Conservation (phyloP, 805 yeast species). For the Starmerella geochares region DNA sequence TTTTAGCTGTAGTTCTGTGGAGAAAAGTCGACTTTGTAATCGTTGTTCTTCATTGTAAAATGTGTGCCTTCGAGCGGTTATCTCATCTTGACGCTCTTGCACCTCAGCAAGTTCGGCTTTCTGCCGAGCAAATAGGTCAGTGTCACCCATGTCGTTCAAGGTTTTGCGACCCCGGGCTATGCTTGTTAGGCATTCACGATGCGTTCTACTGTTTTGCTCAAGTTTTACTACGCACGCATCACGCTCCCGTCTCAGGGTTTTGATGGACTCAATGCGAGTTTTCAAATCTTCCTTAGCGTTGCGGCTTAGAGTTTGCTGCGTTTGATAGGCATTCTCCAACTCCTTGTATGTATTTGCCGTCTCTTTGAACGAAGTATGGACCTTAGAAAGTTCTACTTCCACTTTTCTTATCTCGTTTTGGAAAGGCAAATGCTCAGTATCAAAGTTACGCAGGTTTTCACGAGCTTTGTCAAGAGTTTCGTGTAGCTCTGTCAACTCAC, state of each 20-base stretch:
- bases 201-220: neutral
- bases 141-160: slow-evolving; percentile 7
- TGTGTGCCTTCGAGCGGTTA: too few relatives aligned
- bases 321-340: neutral
- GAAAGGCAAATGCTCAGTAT: neutral
- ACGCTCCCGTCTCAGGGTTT: neutral
- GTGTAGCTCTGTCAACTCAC: neutral
- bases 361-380: too few relatives aligned
- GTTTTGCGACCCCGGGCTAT: neutral
- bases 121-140: neutral
- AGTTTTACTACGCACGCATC: neutral
- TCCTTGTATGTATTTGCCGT: neutral
- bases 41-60: neutral
- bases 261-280: neutral
- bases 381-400: too few relatives aligned
- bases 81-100: neutral
- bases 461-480: neutral
- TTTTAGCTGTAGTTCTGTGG: neutral
- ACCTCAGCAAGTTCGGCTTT: neutral
- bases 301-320: neutral
- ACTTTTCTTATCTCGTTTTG: neutral
- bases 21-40: neutral
- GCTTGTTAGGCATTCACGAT: neutral
- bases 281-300: neutral
- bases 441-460: slow-evolving; percentile 30